Evolutionary conservation across 306 rosid species (phyloP).

Genomic region (Amphicarpaea edgeworthii): DNA sequence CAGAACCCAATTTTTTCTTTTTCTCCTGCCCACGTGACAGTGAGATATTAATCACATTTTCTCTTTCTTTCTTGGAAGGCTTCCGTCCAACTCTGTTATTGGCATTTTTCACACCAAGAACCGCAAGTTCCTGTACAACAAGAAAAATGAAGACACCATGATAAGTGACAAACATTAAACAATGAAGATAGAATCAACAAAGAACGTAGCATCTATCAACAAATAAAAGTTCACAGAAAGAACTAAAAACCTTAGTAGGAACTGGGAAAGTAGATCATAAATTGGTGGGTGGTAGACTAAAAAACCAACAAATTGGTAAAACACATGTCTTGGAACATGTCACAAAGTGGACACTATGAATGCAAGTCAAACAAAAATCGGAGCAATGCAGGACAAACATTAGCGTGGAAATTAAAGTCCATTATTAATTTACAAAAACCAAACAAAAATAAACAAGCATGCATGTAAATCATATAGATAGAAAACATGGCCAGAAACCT

Average conservation of each 20-base stretch:
- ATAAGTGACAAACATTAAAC: constrained; percentile 29
- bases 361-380: constrained; percentile 17
- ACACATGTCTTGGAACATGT: not conserved
- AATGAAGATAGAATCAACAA: constrained; percentile 27
- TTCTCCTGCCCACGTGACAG: constrained; percentile 59
- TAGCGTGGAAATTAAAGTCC: not conserved
- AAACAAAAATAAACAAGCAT: not conserved
- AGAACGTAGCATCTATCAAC: constrained; percentile 16
- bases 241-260: not conserved
- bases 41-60: constrained; percentile 55
- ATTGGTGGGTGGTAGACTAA: not conserved
- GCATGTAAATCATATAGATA: not conserved
- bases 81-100: constrained; percentile 76
- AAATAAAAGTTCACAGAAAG: not conserved
- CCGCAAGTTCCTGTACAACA: constrained; percentile 76
- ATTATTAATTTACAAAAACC: not conserved
- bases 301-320: too few relatives aligned
- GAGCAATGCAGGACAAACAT: not conserved
- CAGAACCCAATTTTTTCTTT: constrained; percentile 72
- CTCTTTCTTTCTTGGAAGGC: constrained; percentile 84
- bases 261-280: not conserved
- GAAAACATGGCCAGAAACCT: constrained; percentile 14
- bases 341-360: not conserved
- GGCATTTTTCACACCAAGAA: constrained; percentile 75
- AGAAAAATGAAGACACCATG: constrained; percentile 26